phyloP scores from a whole-genome alignment of 2,329 filamentous ascomycete genomes.

The Xylariomycetidae sp. region DNA sequence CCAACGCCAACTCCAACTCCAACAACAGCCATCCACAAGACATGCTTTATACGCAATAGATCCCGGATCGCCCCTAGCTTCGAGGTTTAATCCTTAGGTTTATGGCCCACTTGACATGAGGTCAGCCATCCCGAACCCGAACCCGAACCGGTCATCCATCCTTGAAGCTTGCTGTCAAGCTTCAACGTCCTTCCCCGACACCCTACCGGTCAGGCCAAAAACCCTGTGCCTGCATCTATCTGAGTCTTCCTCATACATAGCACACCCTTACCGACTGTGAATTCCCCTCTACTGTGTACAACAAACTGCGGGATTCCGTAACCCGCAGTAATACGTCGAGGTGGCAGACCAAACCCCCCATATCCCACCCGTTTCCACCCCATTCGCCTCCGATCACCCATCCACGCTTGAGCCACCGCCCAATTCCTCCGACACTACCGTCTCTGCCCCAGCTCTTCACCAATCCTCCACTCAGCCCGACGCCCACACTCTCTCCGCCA shows the following conservation, averaged over 20 bases:
- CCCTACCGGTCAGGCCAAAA: conserved; percentile 3
- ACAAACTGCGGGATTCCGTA: conserved; percentile 32
- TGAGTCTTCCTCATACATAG: not conserved
- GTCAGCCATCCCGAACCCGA: conserved; percentile 19
- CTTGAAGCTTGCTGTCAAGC: conserved; percentile 15
- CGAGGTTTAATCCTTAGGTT: too few species aligned
- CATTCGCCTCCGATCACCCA: conserved; percentile 65
- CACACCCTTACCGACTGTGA: too few species aligned
- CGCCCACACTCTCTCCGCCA: too few species aligned
- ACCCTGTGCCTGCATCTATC: not conserved
- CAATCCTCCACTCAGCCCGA: too few species aligned
- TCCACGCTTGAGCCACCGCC: conserved; percentile 45
- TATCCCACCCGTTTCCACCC: conserved; percentile 45
- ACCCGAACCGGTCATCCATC: conserved; percentile 10
- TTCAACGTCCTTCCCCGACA: conserved; percentile 11
- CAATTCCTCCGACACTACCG: conserved; percentile 15
- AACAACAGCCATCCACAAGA: too few species aligned
- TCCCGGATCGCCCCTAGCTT: too few species aligned
- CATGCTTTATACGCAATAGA: too few species aligned
- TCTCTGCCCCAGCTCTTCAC: conserved; percentile 11
- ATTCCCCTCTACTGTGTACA: conserved; percentile 11
- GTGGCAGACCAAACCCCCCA: conserved; percentile 67
- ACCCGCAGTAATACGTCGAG: conserved; percentile 53
- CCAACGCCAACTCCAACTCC: too few species aligned
- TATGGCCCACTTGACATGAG: conserved; percentile 25